phyloP scores from a whole-genome alignment of 495 filamentous ascomycete genomes.

The Penicillium bialowiezense region DNA sequence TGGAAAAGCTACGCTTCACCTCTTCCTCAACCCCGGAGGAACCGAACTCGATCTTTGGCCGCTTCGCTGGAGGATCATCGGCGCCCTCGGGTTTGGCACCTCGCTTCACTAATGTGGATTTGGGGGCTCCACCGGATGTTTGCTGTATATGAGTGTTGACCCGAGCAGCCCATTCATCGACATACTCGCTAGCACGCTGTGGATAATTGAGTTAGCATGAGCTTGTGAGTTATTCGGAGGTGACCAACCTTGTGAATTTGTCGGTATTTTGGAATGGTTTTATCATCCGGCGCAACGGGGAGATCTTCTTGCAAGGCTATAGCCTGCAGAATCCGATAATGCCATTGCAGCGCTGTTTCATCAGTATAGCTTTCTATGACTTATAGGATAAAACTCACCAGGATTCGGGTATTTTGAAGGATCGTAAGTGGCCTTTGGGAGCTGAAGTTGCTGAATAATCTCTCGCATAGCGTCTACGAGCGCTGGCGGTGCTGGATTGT shows the following conservation, averaged over 20 bases:
- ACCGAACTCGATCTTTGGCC: conserved; percentile 45
- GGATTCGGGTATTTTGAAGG: conserved; percentile 91
- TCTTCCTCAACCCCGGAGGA: conserved; percentile 47
- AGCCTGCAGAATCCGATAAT: conserved; percentile 91
- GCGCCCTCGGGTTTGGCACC: conserved; percentile 35
- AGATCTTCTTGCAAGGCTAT: conserved; percentile 90
- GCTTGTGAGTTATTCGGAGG: too few relatives aligned
- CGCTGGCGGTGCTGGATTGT: conserved; percentile 58
- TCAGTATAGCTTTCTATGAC: conserved; percentile 5
- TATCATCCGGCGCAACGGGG: conserved; percentile 76
- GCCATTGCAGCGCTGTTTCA: conserved; percentile 77
- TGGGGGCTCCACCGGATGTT: conserved; percentile 35
- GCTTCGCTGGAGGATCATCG: conserved; percentile 41
- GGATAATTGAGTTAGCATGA: too few relatives aligned
- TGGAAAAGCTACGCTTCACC: conserved; percentile 58
- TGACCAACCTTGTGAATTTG: conserved; percentile 74
- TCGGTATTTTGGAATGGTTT: conserved; percentile 76
- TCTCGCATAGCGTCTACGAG: conserved; percentile 78
- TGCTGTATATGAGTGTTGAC: conserved; percentile 53
- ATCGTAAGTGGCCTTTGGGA: conserved; percentile 81
- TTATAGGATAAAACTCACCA: conserved; percentile 24
- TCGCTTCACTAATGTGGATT: conserved; percentile 45
- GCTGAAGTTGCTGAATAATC: conserved; percentile 81
- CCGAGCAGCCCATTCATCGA: conserved; percentile 71
- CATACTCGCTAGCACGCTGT: conserved; percentile 68